A percentile compares a stretch with the other conserved stretches of the same genome.
phyloP scores from a whole-genome alignment of 805 yeast species.

The Sugiyamaella mastotermitis region DNA sequence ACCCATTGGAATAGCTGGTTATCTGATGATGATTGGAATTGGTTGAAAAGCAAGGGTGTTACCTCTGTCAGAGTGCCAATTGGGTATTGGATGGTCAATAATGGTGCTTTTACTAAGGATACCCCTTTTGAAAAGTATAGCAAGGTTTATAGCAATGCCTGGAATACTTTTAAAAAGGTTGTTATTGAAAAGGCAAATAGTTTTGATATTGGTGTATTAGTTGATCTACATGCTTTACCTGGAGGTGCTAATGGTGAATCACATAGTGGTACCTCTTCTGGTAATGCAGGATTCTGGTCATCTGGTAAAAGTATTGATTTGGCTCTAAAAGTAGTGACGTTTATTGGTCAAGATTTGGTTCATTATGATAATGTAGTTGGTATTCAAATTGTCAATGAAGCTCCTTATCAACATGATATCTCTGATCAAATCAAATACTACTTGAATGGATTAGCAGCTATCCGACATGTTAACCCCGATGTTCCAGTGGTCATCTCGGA shows the following conservation, averaged over 20 bases:
- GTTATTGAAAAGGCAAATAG: conserved; percentile 55
- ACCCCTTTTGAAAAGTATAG: conserved; percentile 57
- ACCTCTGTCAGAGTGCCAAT: conserved; percentile 80
- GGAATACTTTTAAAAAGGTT: conserved; percentile 52
- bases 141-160: conserved; percentile 62
- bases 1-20: conserved; percentile 62
- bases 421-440: conserved; percentile 54
- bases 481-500: conserved; percentile 81
- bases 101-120: conserved; percentile 49
- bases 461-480: conserved; percentile 47
- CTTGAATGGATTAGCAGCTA: conserved; percentile 51
- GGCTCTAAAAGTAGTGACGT: conserved; percentile 48
- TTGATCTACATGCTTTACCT: conserved; percentile 87
- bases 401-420: conserved; percentile 48
- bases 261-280: conserved; percentile 69
- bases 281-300: conserved; percentile 61
- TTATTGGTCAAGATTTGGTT: conserved; percentile 55
- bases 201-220: conserved; percentile 62
- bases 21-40: conserved; percentile 66
- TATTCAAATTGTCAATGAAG: conserved; percentile 80
- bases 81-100: conserved; percentile 84
- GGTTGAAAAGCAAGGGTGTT: conserved; percentile 62
- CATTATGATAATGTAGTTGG: conserved; percentile 67
- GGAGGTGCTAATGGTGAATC: conserved; percentile 86
- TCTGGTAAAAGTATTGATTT: conserved; percentile 30